Conservation (phyloP, 352 stramenopile genomes). For the Globisporangium orthogonon region DNA sequence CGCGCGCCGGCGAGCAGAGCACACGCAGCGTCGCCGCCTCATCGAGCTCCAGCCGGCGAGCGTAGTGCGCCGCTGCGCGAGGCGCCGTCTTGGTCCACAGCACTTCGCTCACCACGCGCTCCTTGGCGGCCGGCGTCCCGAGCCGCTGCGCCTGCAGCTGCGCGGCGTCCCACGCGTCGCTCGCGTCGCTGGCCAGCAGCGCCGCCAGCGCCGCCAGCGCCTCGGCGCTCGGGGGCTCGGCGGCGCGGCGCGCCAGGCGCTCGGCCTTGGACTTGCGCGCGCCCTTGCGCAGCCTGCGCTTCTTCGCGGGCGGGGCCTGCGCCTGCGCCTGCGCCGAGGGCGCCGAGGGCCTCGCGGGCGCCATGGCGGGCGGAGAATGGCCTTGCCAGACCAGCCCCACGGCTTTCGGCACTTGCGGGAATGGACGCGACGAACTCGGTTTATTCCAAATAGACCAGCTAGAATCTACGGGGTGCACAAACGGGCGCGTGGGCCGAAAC, state of each 20-base stretch:
- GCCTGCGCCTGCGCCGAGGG: no score
- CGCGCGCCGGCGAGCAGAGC: not conserved
- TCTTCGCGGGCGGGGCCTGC: constrained; percentile 4
- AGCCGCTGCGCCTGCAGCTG: constrained; percentile 46
- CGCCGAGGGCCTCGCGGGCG: no score
- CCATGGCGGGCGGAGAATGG: no score
- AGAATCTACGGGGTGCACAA: no score
- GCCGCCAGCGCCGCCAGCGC: constrained; percentile 5
- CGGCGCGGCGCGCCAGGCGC: constrained; percentile 9
- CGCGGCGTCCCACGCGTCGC: constrained; percentile 47
- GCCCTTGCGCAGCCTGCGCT: constrained; percentile 22
- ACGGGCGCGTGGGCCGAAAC: no score
- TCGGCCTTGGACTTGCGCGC: constrained; percentile 30
- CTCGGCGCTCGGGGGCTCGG: not conserved
- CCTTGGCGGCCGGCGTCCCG: constrained; percentile 23
- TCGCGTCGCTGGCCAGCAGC: constrained; percentile 6
- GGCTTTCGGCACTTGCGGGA: not conserved
- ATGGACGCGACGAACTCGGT: no score
- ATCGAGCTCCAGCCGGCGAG: constrained; percentile 36
- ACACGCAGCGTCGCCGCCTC: constrained; percentile 12
- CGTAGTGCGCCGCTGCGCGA: constrained; percentile 61
- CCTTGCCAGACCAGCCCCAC: not conserved
- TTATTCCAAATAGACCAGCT: no score
- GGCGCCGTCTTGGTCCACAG: constrained; percentile 29
- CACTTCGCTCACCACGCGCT: constrained; percentile 31